Conservation (phyloP, 306 rosid species). For the Oxytropis ochrocephala region DNA sequence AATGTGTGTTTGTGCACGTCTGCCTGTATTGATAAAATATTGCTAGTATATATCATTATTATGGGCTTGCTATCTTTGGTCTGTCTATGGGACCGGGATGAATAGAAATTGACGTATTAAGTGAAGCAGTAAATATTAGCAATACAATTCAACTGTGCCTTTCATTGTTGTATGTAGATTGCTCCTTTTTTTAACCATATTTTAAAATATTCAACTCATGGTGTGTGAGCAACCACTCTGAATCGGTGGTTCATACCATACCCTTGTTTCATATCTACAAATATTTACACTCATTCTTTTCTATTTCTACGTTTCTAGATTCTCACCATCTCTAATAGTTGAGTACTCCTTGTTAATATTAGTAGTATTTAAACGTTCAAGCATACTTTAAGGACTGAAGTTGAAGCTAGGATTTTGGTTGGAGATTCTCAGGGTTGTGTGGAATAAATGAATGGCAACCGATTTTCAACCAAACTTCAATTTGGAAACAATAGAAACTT, state of each 20-base stretch:
- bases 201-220: neutral
- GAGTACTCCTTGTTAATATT: constrained; percentile 7
- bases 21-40: no score
- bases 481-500: constrained; percentile 1
- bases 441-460: constrained; percentile 2
- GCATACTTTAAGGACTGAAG: constrained; percentile 1
- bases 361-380: neutral
- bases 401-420: constrained; percentile 18
- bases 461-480: constrained; percentile 5
- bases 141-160: neutral
- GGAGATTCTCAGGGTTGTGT: constrained; percentile 2
- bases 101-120: neutral
- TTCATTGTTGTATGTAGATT: neutral
- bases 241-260: neutral
- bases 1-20: no score
- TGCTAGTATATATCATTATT: no score
- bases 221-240: neutral
- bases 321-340: neutral
- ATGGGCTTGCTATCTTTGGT: neutral
- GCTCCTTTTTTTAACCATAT: neutral
- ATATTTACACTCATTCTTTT: neutral
- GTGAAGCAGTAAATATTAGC: neutral
- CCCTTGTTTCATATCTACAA: neutral
- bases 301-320: constrained; percentile 6
- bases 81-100: neutral